Evolutionary conservation across 2,329 filamentous ascomycete genomes (phyloP).

Genomic region (Diaporthe velutina): DNA sequence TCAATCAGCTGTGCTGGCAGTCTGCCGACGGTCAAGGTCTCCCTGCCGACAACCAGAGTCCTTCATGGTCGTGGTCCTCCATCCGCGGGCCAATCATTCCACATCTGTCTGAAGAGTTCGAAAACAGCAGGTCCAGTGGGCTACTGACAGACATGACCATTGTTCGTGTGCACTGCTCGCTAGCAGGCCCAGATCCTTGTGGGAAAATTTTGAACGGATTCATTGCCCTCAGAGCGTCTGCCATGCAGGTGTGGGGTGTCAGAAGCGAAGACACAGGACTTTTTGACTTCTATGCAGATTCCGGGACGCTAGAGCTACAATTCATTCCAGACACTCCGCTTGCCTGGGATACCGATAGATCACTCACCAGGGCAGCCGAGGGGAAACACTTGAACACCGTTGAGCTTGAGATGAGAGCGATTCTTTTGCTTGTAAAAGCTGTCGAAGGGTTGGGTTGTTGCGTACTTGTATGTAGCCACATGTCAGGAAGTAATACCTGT

Average conservation of each 20-base stretch:
- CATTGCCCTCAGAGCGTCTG: not conserved
- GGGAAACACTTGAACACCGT: not conserved
- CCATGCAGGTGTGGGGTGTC: not conserved
- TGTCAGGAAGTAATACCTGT: not conserved
- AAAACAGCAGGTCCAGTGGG: not conserved
- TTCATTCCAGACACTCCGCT: not conserved
- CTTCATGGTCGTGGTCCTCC: not conserved
- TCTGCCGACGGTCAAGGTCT: not conserved
- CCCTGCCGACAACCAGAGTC: not conserved
- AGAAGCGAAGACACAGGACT: not conserved
- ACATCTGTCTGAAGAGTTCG: not conserved
- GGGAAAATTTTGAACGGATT: not conserved
- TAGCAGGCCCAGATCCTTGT: not conserved
- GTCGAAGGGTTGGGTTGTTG: not conserved
- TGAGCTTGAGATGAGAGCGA: not conserved
- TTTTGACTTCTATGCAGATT: not conserved
- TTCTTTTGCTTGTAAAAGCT: not conserved
- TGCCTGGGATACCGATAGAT: not conserved
- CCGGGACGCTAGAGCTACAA: not conserved
- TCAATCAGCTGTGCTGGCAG: not conserved
- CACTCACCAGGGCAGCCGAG: not conserved
- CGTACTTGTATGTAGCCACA: not conserved
- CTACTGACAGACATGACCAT: not conserved
- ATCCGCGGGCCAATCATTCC: not conserved
- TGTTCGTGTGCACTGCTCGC: not conserved